phyloP scores from a whole-genome alignment of 2,329 filamentous ascomycete genomes.

The Apiospora hydei region DNA sequence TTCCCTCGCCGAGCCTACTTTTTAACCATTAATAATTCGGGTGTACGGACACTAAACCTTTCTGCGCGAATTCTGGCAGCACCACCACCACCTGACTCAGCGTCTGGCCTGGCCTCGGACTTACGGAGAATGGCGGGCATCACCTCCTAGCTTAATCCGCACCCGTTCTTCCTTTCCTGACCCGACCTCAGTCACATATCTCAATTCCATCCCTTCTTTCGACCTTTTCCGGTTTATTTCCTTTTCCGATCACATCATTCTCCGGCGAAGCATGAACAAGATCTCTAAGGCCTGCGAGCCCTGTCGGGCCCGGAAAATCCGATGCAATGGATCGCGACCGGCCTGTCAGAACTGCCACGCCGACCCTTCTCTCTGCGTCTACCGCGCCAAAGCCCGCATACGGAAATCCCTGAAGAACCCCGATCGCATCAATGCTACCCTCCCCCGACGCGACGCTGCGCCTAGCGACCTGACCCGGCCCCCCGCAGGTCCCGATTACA shows the following conservation, averaged over 20 bases:
- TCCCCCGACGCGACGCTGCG: not conserved
- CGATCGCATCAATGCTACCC: slow-evolving; percentile 27
- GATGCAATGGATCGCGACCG: slow-evolving; percentile 32
- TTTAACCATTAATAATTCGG: not conserved
- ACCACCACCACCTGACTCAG: not conserved
- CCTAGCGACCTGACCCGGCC: not conserved
- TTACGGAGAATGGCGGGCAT: not conserved
- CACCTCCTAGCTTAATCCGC: not conserved
- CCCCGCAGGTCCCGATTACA: not conserved
- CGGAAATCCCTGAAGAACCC: slow-evolving; percentile 44
- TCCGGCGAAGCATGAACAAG: slow-evolving; percentile 25
- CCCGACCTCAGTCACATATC: not conserved
- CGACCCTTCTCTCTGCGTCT: slow-evolving; percentile 31
- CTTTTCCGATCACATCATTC: slow-evolving; percentile 3
- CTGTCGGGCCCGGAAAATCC: slow-evolving; percentile 33
- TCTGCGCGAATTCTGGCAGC: not conserved
- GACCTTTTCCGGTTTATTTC: slow-evolving; percentile 11
- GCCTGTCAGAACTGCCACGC: slow-evolving; percentile 30
- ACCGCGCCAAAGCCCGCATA: slow-evolving; percentile 38
- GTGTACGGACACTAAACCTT: not conserved
- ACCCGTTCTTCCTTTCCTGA: not conserved
- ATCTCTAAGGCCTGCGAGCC: slow-evolving; percentile 35
- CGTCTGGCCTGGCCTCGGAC: not conserved
- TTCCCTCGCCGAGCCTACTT: not conserved
- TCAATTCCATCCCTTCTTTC: slow-evolving; percentile 1